phyloP scores from a whole-genome alignment of 208 protist species.

The Trypanosoma platydactyli region DNA sequence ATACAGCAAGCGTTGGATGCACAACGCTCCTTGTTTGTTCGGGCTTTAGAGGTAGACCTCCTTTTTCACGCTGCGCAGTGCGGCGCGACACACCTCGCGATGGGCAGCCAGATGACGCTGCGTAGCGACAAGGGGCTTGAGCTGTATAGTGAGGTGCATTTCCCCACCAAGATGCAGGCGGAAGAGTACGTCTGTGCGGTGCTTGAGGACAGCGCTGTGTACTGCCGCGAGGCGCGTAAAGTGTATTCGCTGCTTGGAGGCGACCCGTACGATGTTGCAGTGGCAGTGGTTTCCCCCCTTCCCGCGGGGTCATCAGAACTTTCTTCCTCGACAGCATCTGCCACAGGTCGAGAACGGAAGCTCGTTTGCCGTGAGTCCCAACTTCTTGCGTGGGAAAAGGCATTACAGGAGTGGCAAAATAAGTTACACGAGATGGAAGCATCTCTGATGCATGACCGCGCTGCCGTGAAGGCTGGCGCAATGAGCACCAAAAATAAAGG shows the following conservation, averaged over 20 bases:
- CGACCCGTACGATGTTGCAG: conserved; percentile 1
- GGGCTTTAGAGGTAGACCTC: conserved; percentile 14
- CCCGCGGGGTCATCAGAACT: not conserved
- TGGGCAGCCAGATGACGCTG: conserved; percentile 1
- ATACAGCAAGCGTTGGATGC: not conserved
- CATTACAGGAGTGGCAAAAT: not conserved
- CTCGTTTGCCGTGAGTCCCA: conserved; percentile 8
- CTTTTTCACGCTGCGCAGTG: not conserved
- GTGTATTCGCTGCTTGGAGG: conserved; percentile 6
- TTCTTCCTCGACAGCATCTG: not conserved
- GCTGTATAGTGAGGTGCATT: not conserved
- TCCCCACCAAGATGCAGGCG: not conserved
- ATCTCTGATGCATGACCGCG: not conserved
- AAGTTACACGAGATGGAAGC: not conserved
- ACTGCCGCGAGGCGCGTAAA: conserved; percentile 6
- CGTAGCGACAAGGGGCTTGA: not conserved
- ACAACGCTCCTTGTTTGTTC: conserved; percentile 4
- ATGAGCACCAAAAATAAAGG: not conserved
- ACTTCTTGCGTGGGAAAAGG: conserved; percentile 9
- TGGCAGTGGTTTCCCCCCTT: not conserved
- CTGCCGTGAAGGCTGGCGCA: not conserved
- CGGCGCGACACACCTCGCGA: conserved; percentile 9
- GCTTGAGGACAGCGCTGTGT: conserved; percentile 5
- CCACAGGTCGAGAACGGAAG: not conserved
- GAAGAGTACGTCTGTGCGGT: not conserved